Conservation (phyloP, 768 basidiomycete genomes). For the Podaxis sp. region DNA sequence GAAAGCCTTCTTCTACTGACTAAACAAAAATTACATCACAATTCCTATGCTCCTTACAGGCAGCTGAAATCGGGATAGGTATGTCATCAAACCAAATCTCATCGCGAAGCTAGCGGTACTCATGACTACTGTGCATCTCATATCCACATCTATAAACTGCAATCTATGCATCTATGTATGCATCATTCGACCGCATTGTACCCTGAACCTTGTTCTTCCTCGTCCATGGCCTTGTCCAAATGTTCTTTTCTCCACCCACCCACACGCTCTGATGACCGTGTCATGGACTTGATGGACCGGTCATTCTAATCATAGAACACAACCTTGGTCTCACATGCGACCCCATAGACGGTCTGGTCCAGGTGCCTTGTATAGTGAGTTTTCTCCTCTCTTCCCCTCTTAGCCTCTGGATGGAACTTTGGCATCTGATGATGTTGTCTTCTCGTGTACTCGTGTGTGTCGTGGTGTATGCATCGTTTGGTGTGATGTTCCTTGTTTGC, state of each 20-base stretch:
- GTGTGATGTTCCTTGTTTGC: not conserved
- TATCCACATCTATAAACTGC: too few relatives aligned
- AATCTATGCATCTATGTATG: not conserved
- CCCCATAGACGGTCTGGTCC: slow-evolving; percentile 90
- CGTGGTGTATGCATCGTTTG: too few relatives aligned
- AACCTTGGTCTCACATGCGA: slow-evolving; percentile 91
- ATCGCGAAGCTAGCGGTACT: not conserved
- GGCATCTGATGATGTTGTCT: not conserved
- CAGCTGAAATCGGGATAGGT: slow-evolving; percentile 93
- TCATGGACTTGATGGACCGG: slow-evolving; percentile 9
- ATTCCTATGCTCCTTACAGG: slow-evolving; percentile 34
- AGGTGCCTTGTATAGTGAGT: slow-evolving; percentile 93
- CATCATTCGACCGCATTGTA: not conserved
- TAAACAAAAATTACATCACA: not conserved
- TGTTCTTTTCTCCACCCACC: not conserved
- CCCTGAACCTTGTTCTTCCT: slow-evolving; percentile 1
- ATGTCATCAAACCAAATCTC: slow-evolving; percentile 19
- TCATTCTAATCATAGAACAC: slow-evolving; percentile 52
- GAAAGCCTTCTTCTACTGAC: not conserved
- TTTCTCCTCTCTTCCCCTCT: slow-evolving; percentile 5
- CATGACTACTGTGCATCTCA: not conserved
- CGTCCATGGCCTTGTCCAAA: slow-evolving; percentile 11
- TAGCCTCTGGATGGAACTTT: not conserved
- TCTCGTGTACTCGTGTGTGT: not conserved
- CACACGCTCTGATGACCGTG: not conserved